Evolutionary conservation across 1,284 basidiomycete species (phyloP).

Genomic region (Marasmius fiardii): DNA sequence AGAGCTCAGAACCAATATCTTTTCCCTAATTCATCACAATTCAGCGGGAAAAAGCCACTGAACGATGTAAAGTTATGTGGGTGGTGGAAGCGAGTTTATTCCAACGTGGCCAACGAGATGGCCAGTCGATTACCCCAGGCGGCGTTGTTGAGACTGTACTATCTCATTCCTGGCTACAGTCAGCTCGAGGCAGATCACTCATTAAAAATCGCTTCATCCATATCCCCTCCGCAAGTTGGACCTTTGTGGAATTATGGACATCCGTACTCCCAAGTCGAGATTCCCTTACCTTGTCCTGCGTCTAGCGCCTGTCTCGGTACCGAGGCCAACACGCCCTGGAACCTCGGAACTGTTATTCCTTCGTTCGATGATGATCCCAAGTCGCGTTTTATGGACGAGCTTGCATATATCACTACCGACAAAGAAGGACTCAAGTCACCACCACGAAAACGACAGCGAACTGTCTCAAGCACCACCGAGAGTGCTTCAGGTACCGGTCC

Average conservation of each 20-base stretch:
- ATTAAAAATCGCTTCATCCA: constrained; percentile 39
- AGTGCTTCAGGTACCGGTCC: constrained; percentile 13
- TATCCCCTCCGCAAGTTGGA: constrained; percentile 18
- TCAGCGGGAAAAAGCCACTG: constrained; percentile 70
- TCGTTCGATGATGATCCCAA: constrained; percentile 94
- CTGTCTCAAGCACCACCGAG: constrained; percentile 13
- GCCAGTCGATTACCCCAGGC: constrained; percentile 21
- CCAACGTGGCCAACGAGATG: constrained; percentile 47
- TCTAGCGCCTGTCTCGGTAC: constrained; percentile 22
- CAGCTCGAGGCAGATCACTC: constrained; percentile 68
- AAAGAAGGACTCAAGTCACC: constrained; percentile 60
- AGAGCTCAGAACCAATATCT: constrained; percentile 90
- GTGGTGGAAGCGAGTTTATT: constrained; percentile 88
- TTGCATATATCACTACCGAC: constrained; percentile 69
- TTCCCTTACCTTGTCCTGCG: constrained; percentile 54
- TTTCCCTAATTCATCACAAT: constrained; percentile 88
- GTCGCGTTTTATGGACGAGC: constrained; percentile 85
- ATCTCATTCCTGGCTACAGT: constrained; percentile 72
- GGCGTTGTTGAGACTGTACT: constrained; percentile 45
- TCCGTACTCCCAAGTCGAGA: constrained; percentile 61
- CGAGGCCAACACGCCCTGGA: constrained; percentile 20
- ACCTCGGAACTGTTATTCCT: constrained; percentile 78
- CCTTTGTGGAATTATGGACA: constrained; percentile 70
- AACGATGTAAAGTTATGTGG: constrained; percentile 80
- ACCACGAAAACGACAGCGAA: constrained; percentile 48